Conservation (phyloP, 2,329 filamentous ascomycete species). For the Fonsecaea erecta region DNA sequence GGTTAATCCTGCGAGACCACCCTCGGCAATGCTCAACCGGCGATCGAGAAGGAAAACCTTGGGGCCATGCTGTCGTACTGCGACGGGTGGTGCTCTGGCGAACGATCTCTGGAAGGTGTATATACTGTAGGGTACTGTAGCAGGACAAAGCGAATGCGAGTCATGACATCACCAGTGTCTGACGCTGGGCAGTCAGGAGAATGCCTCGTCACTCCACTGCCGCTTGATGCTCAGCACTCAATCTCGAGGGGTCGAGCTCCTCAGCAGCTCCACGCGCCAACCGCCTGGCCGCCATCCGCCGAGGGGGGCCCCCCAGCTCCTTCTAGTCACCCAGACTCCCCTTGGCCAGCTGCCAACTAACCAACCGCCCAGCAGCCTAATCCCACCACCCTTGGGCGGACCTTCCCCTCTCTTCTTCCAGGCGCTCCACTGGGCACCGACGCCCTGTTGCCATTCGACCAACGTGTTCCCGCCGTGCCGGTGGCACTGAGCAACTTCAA, state of each 20-base stretch:
- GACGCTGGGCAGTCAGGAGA: neutral
- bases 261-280: slow-evolving; percentile 6
- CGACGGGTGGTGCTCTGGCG: no score
- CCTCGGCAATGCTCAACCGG: slow-evolving; percentile 4
- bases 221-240: slow-evolving; percentile 15
- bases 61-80: neutral
- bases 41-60: neutral
- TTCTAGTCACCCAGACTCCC: neutral
- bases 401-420: slow-evolving; percentile 4
- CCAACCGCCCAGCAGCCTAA: slow-evolving; percentile 3
- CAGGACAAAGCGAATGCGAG: neutral
- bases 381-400: neutral
- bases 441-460: slow-evolving; percentile 6
- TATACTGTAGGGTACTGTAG: no score
- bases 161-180: slow-evolving; percentile 1
- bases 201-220: slow-evolving; percentile 15
- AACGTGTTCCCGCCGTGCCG: slow-evolving; percentile 24
- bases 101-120: neutral
- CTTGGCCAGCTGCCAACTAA: slow-evolving; percentile 8
- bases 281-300: neutral
- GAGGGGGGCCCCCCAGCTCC: neutral
- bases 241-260: slow-evolving; percentile 12
- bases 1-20: neutral
- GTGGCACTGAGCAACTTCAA: slow-evolving; percentile 27
- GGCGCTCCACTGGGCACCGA: neutral